Evolutionary conservation across 1,139 yeast genomes (phyloP).

Genomic region (Lodderomyces orthopsilosis): DNA sequence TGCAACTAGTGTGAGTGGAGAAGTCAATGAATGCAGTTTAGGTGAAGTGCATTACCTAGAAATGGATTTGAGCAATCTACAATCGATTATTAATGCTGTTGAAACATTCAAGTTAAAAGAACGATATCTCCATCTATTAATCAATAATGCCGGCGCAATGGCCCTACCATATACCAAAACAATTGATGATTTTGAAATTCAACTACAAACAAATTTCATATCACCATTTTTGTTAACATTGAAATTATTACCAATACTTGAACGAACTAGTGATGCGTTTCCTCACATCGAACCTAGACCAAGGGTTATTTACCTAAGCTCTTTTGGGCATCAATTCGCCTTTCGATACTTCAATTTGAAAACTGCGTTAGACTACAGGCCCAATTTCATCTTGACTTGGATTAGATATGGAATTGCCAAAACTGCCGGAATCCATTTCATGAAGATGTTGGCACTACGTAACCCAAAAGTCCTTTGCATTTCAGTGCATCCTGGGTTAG

Average conservation of each 20-base stretch:
- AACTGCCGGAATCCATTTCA: conserved; percentile 74
- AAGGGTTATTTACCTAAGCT: conserved; percentile 64
- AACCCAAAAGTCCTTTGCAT: conserved; percentile 64
- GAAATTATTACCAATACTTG: conserved; percentile 54
- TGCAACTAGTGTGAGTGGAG: conserved; percentile 7
- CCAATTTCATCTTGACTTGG: conserved; percentile 72
- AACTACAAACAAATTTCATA: conserved; percentile 74
- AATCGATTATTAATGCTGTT: conserved; percentile 58
- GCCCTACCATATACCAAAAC: conserved; percentile 68
- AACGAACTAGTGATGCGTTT: conserved; percentile 27
- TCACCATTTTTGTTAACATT: conserved; percentile 73
- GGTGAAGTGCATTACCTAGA: conserved; percentile 63
- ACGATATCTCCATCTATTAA: conserved; percentile 53
- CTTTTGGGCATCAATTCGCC: conserved; percentile 66
- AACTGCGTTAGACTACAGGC: conserved; percentile 40
- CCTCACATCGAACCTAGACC: conserved; percentile 38
- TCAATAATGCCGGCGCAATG: conserved; percentile 83
- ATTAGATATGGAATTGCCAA: conserved; percentile 78
- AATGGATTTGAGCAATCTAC: conserved; percentile 59
- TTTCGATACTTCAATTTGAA: conserved; percentile 41
- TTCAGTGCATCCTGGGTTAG: conserved; percentile 84
- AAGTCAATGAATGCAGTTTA: conserved; percentile 21
- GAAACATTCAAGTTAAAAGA: conserved; percentile 49
- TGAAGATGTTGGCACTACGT: conserved; percentile 61
- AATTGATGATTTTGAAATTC: conserved; percentile 73